phyloP scores from a whole-genome alignment of 2,329 filamentous ascomycete genomes.

The Cytospora mali region DNA sequence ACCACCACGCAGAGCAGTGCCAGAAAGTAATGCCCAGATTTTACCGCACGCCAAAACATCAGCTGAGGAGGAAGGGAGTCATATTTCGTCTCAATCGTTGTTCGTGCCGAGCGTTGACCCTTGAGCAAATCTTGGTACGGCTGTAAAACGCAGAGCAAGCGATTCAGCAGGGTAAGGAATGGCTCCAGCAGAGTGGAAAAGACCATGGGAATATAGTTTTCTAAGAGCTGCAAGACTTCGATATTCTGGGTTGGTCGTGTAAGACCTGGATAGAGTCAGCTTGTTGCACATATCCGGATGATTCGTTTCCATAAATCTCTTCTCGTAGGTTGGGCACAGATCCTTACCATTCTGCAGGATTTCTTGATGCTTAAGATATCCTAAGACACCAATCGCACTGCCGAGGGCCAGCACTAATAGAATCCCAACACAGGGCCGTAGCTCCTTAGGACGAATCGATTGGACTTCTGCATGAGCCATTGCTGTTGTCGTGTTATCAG shows the following conservation, averaged over 20 bases:
- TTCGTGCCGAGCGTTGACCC: conserved; percentile 38
- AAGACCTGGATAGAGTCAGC: conserved; percentile 34
- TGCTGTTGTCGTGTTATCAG: neutral
- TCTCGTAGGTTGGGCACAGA: neutral
- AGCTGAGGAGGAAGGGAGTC: conserved; percentile 59
- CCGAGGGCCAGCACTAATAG: conserved; percentile 14
- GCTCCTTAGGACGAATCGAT: conserved; percentile 8
- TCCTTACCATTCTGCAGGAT: conserved; percentile 22
- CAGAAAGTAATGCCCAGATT: conserved; percentile 49
- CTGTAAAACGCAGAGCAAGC: conserved; percentile 55
- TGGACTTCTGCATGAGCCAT: neutral
- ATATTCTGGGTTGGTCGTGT: conserved; percentile 37
- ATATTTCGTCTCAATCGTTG: conserved; percentile 50
- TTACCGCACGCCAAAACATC: conserved; percentile 47
- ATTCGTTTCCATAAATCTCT: neutral
- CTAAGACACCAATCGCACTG: conserved; percentile 11
- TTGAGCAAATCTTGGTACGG: conserved; percentile 54
- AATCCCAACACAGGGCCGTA: neutral
- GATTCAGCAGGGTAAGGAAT: conserved; percentile 57
- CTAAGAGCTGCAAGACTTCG: conserved; percentile 42
- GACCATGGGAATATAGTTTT: conserved; percentile 56
- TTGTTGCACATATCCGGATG: no score
- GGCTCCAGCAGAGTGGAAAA: conserved; percentile 61
- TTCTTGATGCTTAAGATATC: conserved; percentile 30
- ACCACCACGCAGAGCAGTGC: conserved; percentile 50